Evolutionary conservation across 2,329 filamentous ascomycete genomes (phyloP).

Genomic region (Sclerotinia sclerotiorum): DNA sequence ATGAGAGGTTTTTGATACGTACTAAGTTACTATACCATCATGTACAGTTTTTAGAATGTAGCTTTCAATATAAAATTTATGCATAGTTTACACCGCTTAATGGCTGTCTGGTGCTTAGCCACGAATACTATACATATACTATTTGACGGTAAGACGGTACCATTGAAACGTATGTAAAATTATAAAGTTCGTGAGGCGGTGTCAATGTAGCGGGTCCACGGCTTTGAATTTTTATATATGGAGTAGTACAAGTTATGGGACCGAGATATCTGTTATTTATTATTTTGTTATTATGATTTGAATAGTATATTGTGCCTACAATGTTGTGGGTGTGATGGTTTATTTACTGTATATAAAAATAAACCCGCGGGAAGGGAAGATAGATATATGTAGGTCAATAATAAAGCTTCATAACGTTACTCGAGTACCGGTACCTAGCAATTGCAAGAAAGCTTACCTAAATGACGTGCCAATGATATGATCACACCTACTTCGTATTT

Average conservation of each 20-base stretch:
- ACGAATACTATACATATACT: background rate
- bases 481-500: background rate
- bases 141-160: background rate
- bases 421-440: too few species aligned
- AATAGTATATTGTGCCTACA: too few species aligned
- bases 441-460: too few species aligned
- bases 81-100: background rate
- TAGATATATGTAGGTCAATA: too few species aligned
- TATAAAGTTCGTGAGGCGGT: too few species aligned
- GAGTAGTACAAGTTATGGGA: too few species aligned
- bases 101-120: background rate
- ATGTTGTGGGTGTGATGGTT: too few species aligned
- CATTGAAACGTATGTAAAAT: background rate
- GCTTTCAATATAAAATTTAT: background rate
- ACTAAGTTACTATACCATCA: background rate
- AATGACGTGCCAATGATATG: background rate
- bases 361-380: too few species aligned
- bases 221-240: background rate
- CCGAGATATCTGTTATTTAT: too few species aligned
- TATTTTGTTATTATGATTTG: too few species aligned
- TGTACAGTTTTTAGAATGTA: conserved; percentile 2
- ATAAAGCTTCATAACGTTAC: too few species aligned
- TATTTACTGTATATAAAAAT: too few species aligned
- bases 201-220: background rate
- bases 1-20: background rate